Conservation (phyloP, 2,329 filamentous ascomycete genomes). For the Fonsecaea pugnacius region DNA sequence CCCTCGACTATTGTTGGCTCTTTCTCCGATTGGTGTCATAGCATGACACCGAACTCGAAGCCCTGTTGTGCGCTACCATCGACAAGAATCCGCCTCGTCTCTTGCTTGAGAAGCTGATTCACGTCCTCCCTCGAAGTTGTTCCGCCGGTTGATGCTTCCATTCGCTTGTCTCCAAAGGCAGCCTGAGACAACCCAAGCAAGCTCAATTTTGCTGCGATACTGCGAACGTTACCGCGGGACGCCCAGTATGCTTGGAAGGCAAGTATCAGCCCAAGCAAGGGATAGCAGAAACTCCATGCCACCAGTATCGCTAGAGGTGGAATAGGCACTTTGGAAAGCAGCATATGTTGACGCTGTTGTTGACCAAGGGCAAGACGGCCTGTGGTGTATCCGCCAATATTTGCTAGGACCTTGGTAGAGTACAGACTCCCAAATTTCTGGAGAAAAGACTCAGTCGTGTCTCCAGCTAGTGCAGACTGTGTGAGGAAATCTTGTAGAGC, state of each 20-base stretch:
- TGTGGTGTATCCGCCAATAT: slow-evolving; percentile 24
- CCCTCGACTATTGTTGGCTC: not conserved
- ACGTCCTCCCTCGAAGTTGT: slow-evolving; percentile 3
- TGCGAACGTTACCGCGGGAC: slow-evolving; percentile 12
- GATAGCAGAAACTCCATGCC: slow-evolving; percentile 22
- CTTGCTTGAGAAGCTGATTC: not conserved
- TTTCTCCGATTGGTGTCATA: slow-evolving; percentile 3
- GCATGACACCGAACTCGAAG: slow-evolving; percentile 20
- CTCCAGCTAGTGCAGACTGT: slow-evolving; percentile 22
- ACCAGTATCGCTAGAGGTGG: slow-evolving; percentile 18
- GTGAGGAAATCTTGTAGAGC: slow-evolving; percentile 21
- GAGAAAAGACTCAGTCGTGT: slow-evolving; percentile 18
- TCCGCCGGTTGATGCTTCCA: slow-evolving; percentile 1
- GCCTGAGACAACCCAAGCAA: slow-evolving; percentile 22
- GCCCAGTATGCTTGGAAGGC: slow-evolving; percentile 21
- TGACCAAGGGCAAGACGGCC: slow-evolving; percentile 13
- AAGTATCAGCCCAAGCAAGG: slow-evolving; percentile 24
- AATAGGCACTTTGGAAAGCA: slow-evolving; percentile 26
- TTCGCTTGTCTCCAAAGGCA: slow-evolving; percentile 25
- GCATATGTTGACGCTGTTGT: slow-evolving; percentile 20
- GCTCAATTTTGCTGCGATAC: slow-evolving; percentile 27
- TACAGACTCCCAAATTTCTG: slow-evolving; percentile 22
- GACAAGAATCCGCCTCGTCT: slow-evolving; percentile 17
- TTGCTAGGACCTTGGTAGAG: slow-evolving; percentile 21
- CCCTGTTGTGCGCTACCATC: slow-evolving; percentile 15